Conservation (phyloP, 768 basidiomycete genomes). For the Phaffia australis region DNA sequence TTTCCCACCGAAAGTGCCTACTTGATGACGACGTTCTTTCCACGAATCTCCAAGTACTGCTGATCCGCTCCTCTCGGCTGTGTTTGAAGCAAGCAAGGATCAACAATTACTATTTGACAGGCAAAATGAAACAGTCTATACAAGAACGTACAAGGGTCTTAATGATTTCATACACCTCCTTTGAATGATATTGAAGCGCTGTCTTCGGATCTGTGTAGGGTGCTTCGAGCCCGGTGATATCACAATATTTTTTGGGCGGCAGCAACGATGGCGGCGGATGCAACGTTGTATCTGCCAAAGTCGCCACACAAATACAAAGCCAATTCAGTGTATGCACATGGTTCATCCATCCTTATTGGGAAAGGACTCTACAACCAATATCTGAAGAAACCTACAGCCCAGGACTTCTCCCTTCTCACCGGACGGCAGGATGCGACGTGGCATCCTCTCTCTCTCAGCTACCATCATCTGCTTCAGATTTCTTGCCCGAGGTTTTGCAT, state of each 20-base stretch:
- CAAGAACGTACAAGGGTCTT: conserved; percentile 23
- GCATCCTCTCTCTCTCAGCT: conserved; percentile 18
- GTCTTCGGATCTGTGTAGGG: conserved; percentile 22
- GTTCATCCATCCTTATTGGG: neutral
- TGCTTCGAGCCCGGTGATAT: conserved; percentile 40
- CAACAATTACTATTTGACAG: neutral
- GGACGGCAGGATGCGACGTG: conserved; percentile 7
- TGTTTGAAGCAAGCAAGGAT: neutral
- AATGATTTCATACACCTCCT: conserved; percentile 20
- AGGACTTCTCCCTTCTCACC: conserved; percentile 21
- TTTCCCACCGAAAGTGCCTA: neutral
- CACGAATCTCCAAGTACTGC: conserved; percentile 18
- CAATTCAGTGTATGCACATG: neutral
- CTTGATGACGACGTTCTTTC: conserved; percentile 12
- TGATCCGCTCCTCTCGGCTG: conserved; percentile 22
- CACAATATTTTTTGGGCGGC: conserved; percentile 43
- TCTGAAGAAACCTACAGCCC: conserved; percentile 8
- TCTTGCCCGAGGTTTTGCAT: conserved; percentile 4
- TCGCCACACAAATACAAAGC: neutral
- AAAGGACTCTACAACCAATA: neutral
- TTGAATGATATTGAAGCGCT: conserved; percentile 20
- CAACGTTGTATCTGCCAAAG: neutral
- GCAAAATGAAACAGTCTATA: neutral
- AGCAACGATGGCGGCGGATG: conserved; percentile 39
- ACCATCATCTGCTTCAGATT: conserved; percentile 24